A percentile compares a stretch with the other conserved stretches of the same genome.
These are phyloP conservation scores for Aspergillus aculeatinus DNA, from an alignment of 2,329 filamentous ascomycete genomes.

Conservation along the genomic window DNA sequence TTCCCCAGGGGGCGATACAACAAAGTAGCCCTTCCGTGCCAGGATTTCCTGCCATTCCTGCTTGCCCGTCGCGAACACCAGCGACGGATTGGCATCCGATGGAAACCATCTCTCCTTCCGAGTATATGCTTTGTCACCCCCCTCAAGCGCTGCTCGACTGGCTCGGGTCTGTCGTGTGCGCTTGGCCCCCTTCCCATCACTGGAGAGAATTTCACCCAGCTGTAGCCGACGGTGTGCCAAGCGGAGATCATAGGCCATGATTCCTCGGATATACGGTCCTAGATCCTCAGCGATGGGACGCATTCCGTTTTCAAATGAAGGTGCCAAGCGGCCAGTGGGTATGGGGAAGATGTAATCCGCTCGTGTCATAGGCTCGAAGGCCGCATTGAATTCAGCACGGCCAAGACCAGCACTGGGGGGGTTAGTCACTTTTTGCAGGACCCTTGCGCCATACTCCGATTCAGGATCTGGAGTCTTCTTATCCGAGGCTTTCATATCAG, in stretches of 20 bases:
- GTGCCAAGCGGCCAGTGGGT: slow-evolving; percentile 48
- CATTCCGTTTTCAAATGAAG: slow-evolving; percentile 73
- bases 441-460: slow-evolving; percentile 27
- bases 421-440: slow-evolving; percentile 27
- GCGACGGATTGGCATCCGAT: slow-evolving; percentile 56
- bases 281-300: slow-evolving; percentile 70
- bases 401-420: slow-evolving; percentile 26
- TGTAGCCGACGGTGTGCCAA: slow-evolving; percentile 67
- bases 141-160: slow-evolving; percentile 74
- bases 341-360: slow-evolving; percentile 34
- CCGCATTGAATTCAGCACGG: slow-evolving; percentile 44
- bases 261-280: slow-evolving; percentile 84
- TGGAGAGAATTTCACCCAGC: slow-evolving; percentile 62
- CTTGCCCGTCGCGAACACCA: slow-evolving; percentile 65
- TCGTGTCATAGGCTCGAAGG: slow-evolving; percentile 54
- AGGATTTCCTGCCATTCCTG: slow-evolving; percentile 42
- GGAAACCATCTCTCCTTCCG: slow-evolving; percentile 73
- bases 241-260: slow-evolving; percentile 71
- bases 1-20: slow-evolving; percentile 22
- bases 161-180: slow-evolving; percentile 70
- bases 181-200: slow-evolving; percentile 55
- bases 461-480: slow-evolving; percentile 14
- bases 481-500: neutral
- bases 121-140: slow-evolving; percentile 65
- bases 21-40: slow-evolving; percentile 33